Conservation (phyloP, 1,284 basidiomycete species). For the Ganoderma lingzhi region DNA sequence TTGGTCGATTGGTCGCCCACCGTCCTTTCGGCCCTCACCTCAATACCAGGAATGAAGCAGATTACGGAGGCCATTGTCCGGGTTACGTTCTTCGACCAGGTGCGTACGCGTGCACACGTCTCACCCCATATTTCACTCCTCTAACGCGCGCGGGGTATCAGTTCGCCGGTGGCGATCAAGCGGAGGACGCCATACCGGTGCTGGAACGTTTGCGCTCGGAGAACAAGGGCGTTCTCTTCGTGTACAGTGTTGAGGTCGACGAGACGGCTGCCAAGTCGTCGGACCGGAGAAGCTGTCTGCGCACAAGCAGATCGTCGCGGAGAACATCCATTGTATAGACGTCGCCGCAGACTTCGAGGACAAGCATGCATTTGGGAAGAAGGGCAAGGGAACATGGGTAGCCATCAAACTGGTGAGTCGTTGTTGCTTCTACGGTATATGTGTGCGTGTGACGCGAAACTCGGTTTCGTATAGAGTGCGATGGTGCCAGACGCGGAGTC, state of each 20-base stretch:
- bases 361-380: conserved; percentile 43
- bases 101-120: conserved; percentile 41
- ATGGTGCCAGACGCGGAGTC: conserved; percentile 65
- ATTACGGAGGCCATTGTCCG: conserved; percentile 79
- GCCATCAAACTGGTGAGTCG: conserved; percentile 76
- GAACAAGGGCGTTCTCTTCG: conserved; percentile 84
- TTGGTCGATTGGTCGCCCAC: conserved; percentile 85
- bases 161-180: conserved; percentile 92
- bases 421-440: background rate
- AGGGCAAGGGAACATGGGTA: conserved; percentile 67
- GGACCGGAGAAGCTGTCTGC: conserved; percentile 32
- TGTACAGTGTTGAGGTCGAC: conserved; percentile 88
- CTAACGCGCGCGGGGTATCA: conserved; percentile 45
- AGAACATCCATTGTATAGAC: conserved; percentile 79
- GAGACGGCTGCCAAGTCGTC: conserved; percentile 46
- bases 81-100: conserved; percentile 88
- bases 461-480: conserved; percentile 55
- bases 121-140: no score
- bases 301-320: conserved; percentile 71
- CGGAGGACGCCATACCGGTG: conserved; percentile 71
- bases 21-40: conserved; percentile 67
- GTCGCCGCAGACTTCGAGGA: conserved; percentile 85
- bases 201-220: conserved; percentile 70
- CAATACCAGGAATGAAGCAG: conserved; percentile 72
- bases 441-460: background rate